These are phyloP conservation scores for Eutypa lata DNA, from an alignment of 2,329 filamentous ascomycete genomes.

Conservation along the genomic window DNA sequence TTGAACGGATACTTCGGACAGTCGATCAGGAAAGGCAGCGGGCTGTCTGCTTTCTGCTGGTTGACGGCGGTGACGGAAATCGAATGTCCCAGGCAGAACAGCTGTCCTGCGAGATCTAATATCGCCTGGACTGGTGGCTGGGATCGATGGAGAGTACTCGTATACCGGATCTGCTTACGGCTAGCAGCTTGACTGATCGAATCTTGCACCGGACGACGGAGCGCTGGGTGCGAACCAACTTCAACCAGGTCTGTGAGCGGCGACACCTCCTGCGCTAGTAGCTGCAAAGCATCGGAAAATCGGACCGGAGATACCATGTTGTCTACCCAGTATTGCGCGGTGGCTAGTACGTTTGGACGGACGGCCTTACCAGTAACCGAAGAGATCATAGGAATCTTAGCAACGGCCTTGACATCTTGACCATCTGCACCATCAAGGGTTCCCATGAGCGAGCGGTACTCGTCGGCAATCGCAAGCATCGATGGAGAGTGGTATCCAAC, in stretches of 20 bases:
- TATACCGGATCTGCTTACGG: constrained; percentile 18
- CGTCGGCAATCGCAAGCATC: constrained; percentile 20
- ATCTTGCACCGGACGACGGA: constrained; percentile 26
- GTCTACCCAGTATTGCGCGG: constrained; percentile 29
- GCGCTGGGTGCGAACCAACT: constrained; percentile 27
- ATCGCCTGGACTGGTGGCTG: constrained; percentile 11
- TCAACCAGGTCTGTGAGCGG: constrained; percentile 26
- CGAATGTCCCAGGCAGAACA: not conserved
- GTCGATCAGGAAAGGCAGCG: constrained; percentile 3
- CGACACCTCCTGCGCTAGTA: constrained; percentile 13
- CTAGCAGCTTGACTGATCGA: constrained; percentile 16
- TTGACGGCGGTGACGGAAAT: not conserved
- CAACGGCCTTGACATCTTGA: constrained; percentile 1
- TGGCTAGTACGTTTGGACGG: constrained; percentile 5
- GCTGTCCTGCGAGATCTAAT: not conserved
- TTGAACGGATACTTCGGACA: constrained; percentile 21
- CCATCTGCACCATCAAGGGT: constrained; percentile 15
- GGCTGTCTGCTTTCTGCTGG: not conserved
- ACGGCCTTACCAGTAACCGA: constrained; percentile 17
- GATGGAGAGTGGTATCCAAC: constrained; percentile 26
- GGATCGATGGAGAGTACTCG: constrained; percentile 14
- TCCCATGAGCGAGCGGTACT: constrained; percentile 20
- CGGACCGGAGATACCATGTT: constrained; percentile 32
- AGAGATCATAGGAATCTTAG: constrained; percentile 22
- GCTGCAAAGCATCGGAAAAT: constrained; percentile 27